Percentiles rank a stretch among this genome's conserved stretches.
These are phyloP conservation scores for Miamiensis avidus DNA, from an alignment of 169 alveolate species.

Conservation along the genomic window DNA sequence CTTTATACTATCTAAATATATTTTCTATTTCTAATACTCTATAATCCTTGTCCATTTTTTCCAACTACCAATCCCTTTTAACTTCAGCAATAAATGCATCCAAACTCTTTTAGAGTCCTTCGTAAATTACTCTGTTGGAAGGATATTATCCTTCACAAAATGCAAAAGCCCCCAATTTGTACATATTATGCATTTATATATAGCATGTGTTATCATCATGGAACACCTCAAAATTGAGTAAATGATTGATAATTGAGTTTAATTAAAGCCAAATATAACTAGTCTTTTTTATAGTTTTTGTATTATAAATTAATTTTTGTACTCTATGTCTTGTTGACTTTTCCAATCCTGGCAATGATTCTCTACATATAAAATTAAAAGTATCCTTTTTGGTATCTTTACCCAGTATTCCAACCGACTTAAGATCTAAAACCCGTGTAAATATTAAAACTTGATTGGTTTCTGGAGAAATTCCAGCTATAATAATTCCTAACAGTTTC, in stretches of 20 bases:
- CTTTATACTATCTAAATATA: not conserved
- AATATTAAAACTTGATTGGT: slow-evolving; percentile 19
- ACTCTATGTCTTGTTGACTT: slow-evolving; percentile 7
- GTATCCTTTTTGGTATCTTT: slow-evolving; percentile 27
- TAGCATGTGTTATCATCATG: slow-evolving; percentile 35
- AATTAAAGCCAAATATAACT: no score
- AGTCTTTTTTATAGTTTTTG: no score
- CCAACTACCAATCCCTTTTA: not conserved
- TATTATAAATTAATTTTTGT: not conserved
- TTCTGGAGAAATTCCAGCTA: slow-evolving; percentile 15
- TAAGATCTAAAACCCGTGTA: slow-evolving; percentile 9
- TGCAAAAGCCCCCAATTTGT: slow-evolving; percentile 31
- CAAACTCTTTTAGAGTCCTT: slow-evolving; percentile 17
- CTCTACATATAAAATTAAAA: slow-evolving; percentile 20
- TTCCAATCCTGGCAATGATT: slow-evolving; percentile 21
- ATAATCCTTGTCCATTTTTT: not conserved
- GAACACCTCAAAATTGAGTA: slow-evolving; percentile 4
- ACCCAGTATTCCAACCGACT: slow-evolving; percentile 16
- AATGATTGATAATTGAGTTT: no score
- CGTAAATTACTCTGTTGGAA: slow-evolving; percentile 17
- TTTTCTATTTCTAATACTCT: not conserved
- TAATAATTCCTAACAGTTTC: no score
- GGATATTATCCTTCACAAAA: slow-evolving; percentile 36
- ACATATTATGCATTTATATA: slow-evolving; percentile 21
- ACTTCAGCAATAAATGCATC: not conserved